phyloP scores from a whole-genome alignment of 1,284 basidiomycete species.

The Acaromyces ingoldii region DNA sequence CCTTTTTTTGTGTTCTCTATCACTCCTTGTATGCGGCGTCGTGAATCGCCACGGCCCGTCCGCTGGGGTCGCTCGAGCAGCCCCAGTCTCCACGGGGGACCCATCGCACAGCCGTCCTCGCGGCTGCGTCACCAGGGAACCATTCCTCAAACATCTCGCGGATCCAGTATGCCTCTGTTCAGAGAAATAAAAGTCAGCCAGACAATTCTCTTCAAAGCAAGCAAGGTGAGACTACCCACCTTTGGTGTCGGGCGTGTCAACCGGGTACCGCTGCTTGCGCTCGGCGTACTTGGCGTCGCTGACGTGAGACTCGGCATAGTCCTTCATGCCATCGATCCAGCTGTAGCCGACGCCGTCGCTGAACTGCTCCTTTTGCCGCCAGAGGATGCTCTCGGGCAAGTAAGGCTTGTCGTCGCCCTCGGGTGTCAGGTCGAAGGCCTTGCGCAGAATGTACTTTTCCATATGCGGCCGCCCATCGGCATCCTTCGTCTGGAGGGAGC shows the following conservation, averaged over 20 bases:
- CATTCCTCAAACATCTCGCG: conserved; percentile 82
- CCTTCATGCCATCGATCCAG: conserved; percentile 99
- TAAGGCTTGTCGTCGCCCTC: conserved; percentile 79
- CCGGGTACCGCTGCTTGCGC: conserved; percentile 70
- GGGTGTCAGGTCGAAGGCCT: conserved; percentile 81
- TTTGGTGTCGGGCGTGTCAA: conserved; percentile 88
- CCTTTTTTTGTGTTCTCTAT: no score
- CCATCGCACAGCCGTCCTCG: conserved; percentile 72
- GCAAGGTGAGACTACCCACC: no score
- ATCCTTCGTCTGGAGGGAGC: conserved; percentile 69
- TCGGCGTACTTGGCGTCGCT: conserved; percentile 77
- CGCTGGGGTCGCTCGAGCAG: conserved; percentile 87
- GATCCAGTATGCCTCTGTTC: conserved; percentile 95
- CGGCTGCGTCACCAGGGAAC: conserved; percentile 74
- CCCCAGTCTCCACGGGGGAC: conserved; percentile 81
- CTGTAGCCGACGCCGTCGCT: conserved; percentile 99
- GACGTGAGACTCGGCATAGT: conserved; percentile 69
- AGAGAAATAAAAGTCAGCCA: no score
- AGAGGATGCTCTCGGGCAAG: conserved; percentile 87
- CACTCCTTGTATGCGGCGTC: conserved; percentile 72
- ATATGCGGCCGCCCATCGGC: conserved; percentile 44
- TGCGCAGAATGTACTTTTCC: conserved; percentile 82
- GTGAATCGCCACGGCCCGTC: conserved; percentile 91
- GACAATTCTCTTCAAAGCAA: no score
- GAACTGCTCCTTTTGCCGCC: conserved; percentile 99